phyloP scores from a whole-genome alignment of 257 asterid genomes.

The Coffea canephora region DNA sequence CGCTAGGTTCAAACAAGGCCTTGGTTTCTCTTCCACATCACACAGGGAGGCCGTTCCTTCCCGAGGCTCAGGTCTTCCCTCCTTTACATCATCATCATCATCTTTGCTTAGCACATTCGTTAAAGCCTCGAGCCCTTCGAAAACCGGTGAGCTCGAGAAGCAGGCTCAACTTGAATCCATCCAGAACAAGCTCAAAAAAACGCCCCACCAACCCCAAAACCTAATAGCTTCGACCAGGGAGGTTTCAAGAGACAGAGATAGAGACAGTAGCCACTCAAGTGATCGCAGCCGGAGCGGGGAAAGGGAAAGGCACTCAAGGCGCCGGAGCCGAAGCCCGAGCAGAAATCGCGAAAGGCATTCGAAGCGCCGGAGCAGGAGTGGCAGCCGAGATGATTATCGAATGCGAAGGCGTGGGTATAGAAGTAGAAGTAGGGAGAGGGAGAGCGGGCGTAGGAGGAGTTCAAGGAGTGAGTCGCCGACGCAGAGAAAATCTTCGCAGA shows the following conservation, averaged over 20 bases:
- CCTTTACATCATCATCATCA: conserved; percentile 26
- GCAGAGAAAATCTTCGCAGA: conserved; percentile 28
- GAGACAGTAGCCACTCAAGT: conserved; percentile 10
- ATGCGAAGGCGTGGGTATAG: conserved; percentile 35
- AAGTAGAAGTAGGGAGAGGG: conserved; percentile 42
- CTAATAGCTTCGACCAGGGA: conserved; percentile 11
- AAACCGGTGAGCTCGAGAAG: conserved; percentile 46
- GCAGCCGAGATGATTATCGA: conserved; percentile 26
- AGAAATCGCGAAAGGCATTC: conserved; percentile 27
- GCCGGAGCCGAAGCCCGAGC: conserved; percentile 35
- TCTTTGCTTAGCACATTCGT: conserved; percentile 70
- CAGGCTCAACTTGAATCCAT: conserved; percentile 63
- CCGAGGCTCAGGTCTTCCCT: conserved; percentile 61
- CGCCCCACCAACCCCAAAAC: conserved; percentile 27
- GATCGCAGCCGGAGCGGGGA: conserved; percentile 33
- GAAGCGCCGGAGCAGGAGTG: conserved; percentile 35
- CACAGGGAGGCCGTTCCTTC: conserved; percentile 44
- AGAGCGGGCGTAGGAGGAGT: conserved; percentile 40
- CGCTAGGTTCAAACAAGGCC: conserved; percentile 87
- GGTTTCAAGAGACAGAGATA: conserved; percentile 21
- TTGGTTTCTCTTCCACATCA: conserved; percentile 66
- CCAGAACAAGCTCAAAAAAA: conserved; percentile 66
- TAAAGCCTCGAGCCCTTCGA: conserved; percentile 69
- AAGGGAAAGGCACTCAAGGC: conserved; percentile 7
- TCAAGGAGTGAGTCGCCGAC: conserved; percentile 41